Conservation (phyloP, 352 stramenopile genomes). For the Globisporangium heterothallicum region DNA sequence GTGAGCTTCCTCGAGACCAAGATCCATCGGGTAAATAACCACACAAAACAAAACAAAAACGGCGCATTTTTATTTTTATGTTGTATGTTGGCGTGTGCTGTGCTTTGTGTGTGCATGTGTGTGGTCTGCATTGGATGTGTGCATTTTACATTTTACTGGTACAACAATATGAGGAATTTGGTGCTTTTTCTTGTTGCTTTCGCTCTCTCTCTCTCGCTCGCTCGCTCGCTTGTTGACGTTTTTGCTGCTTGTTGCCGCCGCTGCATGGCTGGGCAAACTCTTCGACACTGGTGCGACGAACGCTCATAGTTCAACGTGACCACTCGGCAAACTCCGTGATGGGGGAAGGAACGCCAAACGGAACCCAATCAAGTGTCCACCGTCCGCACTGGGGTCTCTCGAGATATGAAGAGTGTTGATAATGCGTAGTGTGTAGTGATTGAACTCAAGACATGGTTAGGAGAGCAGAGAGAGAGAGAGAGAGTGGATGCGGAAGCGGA, state of each 20-base stretch:
- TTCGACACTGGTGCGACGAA: too few species aligned
- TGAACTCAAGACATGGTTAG: not conserved
- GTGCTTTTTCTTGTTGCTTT: not conserved
- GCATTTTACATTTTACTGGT: not conserved
- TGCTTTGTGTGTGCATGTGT: constrained; percentile 7
- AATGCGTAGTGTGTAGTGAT: not conserved
- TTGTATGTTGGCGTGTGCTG: not conserved
- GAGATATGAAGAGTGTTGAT: not conserved
- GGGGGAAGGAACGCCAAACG: too few species aligned
- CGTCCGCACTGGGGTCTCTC: not conserved
- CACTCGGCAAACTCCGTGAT: too few species aligned
- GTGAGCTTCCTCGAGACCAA: constrained; percentile 88
- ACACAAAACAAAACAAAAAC: not conserved
- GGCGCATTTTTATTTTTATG: constrained; percentile 9
- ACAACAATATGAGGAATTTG: constrained; percentile 12
- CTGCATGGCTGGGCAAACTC: too few species aligned
- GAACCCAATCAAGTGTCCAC: too few species aligned
- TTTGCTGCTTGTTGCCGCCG: not conserved
- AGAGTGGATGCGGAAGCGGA: not conserved
- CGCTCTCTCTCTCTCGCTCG: not conserved
- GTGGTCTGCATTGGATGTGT: not conserved
- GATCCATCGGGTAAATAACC: constrained; percentile 70
- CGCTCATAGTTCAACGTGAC: too few species aligned
- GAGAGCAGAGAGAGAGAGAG: not conserved
- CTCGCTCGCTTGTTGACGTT: constrained; percentile 2